Percentiles rank a stretch among this genome's conserved stretches.
phyloP scores from a whole-genome alignment of 495 filamentous ascomycete species.

The Bombardia bombarda region DNA sequence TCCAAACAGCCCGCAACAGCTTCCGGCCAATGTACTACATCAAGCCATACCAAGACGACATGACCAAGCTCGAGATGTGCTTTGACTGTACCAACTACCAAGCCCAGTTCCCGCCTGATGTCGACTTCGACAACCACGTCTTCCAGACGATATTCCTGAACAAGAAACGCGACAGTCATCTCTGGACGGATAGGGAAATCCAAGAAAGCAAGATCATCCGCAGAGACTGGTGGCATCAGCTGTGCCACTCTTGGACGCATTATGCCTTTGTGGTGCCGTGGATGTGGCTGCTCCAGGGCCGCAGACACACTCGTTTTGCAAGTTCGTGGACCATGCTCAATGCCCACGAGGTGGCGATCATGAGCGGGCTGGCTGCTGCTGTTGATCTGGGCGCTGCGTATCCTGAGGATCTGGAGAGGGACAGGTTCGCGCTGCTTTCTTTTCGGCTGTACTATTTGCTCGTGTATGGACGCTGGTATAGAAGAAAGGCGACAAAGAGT shows the following conservation, averaged over 20 bases:
- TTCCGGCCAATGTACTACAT: constrained; percentile 81
- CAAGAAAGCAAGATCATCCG: constrained; percentile 60
- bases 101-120: constrained; percentile 59
- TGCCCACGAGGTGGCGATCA: constrained; percentile 72
- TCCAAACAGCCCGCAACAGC: constrained; percentile 15
- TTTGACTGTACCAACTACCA: constrained; percentile 86
- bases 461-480: constrained; percentile 32
- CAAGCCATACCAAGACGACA: constrained; percentile 56
- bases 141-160: constrained; percentile 83
- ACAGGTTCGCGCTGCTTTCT: constrained; percentile 28
- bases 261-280: constrained; percentile 69
- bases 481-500: constrained; percentile 18
- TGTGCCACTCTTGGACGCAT: constrained; percentile 75
- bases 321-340: constrained; percentile 79
- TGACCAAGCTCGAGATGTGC: constrained; percentile 72
- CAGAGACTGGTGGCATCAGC: constrained; percentile 79
- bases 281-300: constrained; percentile 74
- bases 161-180: constrained; percentile 45
- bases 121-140: constrained; percentile 49
- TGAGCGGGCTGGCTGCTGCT: constrained; percentile 73
- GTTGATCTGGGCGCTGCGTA: constrained; percentile 72
- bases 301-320: constrained; percentile 59
- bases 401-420: constrained; percentile 40
- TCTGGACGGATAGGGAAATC: constrained; percentile 71
- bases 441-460: constrained; percentile 36